phyloP scores from a whole-genome alignment of 2,329 filamentous ascomycete species.

The Simplicillium sp. region DNA sequence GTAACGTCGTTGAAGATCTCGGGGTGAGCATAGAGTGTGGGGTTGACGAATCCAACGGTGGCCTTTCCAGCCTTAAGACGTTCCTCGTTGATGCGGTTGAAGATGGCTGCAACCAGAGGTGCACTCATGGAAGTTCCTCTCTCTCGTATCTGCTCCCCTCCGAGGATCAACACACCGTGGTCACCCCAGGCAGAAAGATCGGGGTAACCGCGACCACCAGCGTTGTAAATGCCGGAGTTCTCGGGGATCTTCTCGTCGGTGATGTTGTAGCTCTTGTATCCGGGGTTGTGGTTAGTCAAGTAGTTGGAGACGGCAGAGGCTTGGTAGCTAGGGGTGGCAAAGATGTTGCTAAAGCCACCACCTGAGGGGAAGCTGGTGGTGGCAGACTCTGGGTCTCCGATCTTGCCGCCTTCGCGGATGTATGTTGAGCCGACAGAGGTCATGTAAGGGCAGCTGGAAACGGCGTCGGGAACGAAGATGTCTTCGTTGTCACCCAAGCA shows the following conservation, averaged over 20 bases:
- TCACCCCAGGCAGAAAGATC: conserved; percentile 33
- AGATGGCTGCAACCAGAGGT: conserved; percentile 9
- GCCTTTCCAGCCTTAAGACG: conserved; percentile 20
- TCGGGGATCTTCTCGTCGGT: conserved; percentile 27
- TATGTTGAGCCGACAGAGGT: conserved; percentile 41
- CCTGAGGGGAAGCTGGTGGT: conserved; percentile 28
- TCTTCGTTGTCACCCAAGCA: conserved; percentile 7
- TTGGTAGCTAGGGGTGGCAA: conserved; percentile 36
- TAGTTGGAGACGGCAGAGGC: conserved; percentile 22
- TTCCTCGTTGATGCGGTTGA: conserved; percentile 11
- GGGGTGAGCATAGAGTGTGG: conserved; percentile 4
- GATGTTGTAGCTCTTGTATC: conserved; percentile 19
- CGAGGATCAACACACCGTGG: conserved; percentile 28
- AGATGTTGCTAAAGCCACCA: conserved; percentile 27
- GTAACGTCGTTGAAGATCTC: conserved; percentile 6
- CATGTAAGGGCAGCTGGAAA: conserved; percentile 31
- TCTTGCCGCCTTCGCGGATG: conserved; percentile 25
- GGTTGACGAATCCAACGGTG: conserved; percentile 22
- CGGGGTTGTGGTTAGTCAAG: conserved; percentile 24
- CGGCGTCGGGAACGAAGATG: conserved; percentile 23
- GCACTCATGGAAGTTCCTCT: conserved; percentile 8
- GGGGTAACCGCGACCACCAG: conserved; percentile 27
- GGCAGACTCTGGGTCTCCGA: conserved; percentile 21
- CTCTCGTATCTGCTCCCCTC: conserved; percentile 10
- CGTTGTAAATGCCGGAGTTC: conserved; percentile 23